These are phyloP conservation scores for Neofusicoccum ribis DNA, from an alignment of 2,329 filamentous ascomycete species.

Conservation along the genomic window DNA sequence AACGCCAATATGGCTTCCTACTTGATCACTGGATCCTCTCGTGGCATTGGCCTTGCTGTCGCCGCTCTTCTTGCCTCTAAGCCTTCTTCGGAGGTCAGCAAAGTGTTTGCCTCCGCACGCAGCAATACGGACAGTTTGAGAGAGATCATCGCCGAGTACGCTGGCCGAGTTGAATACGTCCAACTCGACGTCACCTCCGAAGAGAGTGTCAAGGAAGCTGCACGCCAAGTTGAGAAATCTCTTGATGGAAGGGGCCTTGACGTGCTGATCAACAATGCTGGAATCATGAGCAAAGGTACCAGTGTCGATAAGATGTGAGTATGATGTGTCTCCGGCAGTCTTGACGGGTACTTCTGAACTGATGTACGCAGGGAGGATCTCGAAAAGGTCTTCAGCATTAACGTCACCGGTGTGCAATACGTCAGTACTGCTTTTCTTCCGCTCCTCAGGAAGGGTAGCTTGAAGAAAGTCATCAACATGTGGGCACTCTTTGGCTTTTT, in stretches of 20 bases:
- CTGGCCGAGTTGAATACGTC: conserved; percentile 27
- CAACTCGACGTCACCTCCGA: conserved; percentile 47
- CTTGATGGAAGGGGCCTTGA: background rate
- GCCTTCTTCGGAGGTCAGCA: conserved; percentile 32
- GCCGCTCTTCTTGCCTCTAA: conserved; percentile 34
- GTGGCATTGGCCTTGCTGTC: conserved; percentile 40
- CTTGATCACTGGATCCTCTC: conserved; percentile 38
- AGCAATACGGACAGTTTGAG: conserved; percentile 35
- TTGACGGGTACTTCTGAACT: background rate
- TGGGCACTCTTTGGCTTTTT: conserved; percentile 24
- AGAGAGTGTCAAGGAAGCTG: conserved; percentile 39
- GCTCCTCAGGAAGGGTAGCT: conserved; percentile 38
- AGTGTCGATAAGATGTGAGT: background rate
- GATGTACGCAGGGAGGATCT: conserved; percentile 25
- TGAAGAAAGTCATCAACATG: conserved; percentile 50
- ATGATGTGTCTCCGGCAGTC: background rate
- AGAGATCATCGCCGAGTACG: conserved; percentile 35
- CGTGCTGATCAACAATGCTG: conserved; percentile 12
- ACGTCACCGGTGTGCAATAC: conserved; percentile 43
- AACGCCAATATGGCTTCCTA: conserved; percentile 31
- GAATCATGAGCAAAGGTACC: background rate
- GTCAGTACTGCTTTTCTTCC: conserved; percentile 44
- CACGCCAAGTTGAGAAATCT: conserved; percentile 29
- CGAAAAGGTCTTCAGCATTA: conserved; percentile 33
- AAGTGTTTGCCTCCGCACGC: conserved; percentile 44